Conservation (phyloP, 83 land plant species). For the Diphasiastrum complanatum region DNA sequence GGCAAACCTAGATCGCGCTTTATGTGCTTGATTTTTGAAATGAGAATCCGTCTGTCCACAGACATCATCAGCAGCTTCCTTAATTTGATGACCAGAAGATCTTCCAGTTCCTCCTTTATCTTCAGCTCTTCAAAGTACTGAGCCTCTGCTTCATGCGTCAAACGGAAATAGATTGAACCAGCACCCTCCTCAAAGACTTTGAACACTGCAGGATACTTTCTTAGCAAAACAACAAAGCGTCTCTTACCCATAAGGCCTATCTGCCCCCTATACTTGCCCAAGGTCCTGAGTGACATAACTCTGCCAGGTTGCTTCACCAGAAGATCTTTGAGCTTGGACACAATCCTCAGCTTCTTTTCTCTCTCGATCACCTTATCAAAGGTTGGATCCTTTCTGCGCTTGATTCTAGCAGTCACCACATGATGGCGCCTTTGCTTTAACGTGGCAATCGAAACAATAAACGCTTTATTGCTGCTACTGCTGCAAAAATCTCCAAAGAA, state of each 20-base stretch:
- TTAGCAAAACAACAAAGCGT: conserved; percentile 18
- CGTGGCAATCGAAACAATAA: too few species aligned
- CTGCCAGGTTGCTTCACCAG: conserved; percentile 35
- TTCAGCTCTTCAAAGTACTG: conserved; percentile 25
- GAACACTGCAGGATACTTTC: conserved; percentile 30
- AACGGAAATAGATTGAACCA: conserved; percentile 13
- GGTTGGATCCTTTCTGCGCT: conserved; percentile 24
- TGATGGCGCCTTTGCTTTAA: too few species aligned
- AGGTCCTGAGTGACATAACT: conserved; percentile 24
- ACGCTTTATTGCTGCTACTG: too few species aligned
- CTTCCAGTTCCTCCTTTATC: conserved; percentile 27
- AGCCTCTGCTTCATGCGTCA: conserved; percentile 18
- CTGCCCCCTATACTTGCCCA: conserved; percentile 16
- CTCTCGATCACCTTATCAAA: conserved; percentile 30
- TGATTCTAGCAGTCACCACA: conserved; percentile 17
- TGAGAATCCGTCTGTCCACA: conserved; percentile 18
- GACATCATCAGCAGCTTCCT: conserved; percentile 42
- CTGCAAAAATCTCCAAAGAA: too few species aligned
- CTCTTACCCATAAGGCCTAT: conserved; percentile 22
- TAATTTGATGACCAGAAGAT: conserved; percentile 20
- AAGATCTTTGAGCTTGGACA: conserved; percentile 22
- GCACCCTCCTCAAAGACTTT: conserved; percentile 25
- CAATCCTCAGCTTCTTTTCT: conserved; percentile 33
- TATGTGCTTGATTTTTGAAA: conserved; percentile 32
- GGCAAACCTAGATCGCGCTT: conserved; percentile 32